Percentiles rank a stretch among this genome's conserved stretches.
phyloP scores from a whole-genome alignment of 2,329 filamentous ascomycete species.

The Pseudopyricularia cyperi region DNA sequence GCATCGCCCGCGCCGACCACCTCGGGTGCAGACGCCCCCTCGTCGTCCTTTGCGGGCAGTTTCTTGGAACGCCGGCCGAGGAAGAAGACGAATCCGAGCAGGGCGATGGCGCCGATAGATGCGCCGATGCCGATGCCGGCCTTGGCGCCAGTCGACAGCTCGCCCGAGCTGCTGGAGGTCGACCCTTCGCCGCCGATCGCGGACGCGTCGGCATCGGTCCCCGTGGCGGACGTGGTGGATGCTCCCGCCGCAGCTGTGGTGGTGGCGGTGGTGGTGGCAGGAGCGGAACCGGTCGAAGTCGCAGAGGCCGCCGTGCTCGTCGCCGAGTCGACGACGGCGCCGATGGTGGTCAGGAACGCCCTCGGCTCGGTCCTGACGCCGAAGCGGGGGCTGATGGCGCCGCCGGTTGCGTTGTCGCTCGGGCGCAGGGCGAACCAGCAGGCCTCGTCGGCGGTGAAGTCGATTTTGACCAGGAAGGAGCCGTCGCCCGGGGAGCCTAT shows the following conservation, averaged over 20 bases:
- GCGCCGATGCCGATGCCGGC: constrained; percentile 5
- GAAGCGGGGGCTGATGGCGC: not conserved
- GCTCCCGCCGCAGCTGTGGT: not conserved
- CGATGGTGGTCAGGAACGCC: not conserved
- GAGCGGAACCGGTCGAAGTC: not conserved
- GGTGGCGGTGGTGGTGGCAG: not conserved
- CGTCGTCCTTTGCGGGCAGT: not conserved
- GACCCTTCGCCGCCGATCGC: not conserved
- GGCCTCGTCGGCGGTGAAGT: not conserved
- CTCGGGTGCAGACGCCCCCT: not conserved
- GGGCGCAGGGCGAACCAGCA: not conserved
- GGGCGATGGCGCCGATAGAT: constrained; percentile 1
- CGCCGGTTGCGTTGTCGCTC: not conserved
- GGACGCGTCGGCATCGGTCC: not conserved
- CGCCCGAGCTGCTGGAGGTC: not conserved
- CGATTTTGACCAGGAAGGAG: not conserved
- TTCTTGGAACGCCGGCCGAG: constrained; percentile 1
- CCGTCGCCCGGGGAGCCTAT: not conserved
- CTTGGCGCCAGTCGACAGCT: constrained; percentile 2
- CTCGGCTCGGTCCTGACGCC: not conserved
- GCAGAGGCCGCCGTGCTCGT: not conserved
- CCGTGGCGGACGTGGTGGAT: not conserved
- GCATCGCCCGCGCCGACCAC: no score
- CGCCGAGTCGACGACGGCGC: not conserved
- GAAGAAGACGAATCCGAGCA: not conserved